Evolutionary conservation across 495 filamentous ascomycete species (phyloP).

Genomic region (Lophiostoma macrostomum): DNA sequence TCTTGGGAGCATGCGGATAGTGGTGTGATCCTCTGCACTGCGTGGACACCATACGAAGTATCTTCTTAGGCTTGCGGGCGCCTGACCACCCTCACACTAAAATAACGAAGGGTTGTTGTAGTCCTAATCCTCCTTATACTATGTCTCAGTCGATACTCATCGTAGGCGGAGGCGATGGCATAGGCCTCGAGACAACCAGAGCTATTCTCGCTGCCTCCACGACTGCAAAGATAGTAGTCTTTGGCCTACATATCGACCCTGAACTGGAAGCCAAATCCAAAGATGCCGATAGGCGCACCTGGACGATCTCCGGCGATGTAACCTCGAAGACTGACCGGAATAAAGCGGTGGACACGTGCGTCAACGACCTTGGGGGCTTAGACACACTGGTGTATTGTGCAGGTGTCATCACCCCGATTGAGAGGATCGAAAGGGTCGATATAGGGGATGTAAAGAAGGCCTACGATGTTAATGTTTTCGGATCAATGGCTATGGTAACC

Average conservation of each 20-base stretch:
- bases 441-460: constrained; percentile 10
- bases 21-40: no score
- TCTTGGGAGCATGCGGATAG: no score
- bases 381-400: constrained; percentile 11
- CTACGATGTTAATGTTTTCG: constrained; percentile 13
- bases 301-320: not conserved
- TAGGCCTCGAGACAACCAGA: constrained; percentile 1
- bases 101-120: not conserved
- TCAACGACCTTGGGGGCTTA: not conserved
- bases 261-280: not conserved
- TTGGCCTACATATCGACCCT: constrained; percentile 1
- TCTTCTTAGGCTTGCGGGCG: no score
- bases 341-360: constrained; percentile 1
- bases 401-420: constrained; percentile 11
- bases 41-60: no score
- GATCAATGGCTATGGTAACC: constrained; percentile 5
- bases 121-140: not conserved
- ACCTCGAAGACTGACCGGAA: not conserved
- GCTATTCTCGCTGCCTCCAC: not conserved
- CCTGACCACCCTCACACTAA: no score
- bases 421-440: constrained; percentile 6
- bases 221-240: not conserved
- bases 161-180: constrained; percentile 4
- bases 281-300: not conserved
- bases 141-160: constrained; percentile 3